These are phyloP conservation scores for Jasminum sambac DNA, from an alignment of 257 asterid genomes.

Conservation along the genomic window DNA sequence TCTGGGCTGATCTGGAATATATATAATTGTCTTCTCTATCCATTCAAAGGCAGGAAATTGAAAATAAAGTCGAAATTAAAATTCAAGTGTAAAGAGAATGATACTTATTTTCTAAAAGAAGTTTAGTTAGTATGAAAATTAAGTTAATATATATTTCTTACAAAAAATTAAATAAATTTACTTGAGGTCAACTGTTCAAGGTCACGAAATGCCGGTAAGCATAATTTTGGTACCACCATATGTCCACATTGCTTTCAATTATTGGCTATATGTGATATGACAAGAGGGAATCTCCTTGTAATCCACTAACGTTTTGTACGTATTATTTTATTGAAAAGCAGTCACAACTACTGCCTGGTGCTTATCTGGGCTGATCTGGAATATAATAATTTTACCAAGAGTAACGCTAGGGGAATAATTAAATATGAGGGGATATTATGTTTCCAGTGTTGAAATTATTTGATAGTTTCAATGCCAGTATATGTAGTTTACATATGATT, in stretches of 20 bases:
- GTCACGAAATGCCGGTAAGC: not conserved
- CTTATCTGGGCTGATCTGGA: no score
- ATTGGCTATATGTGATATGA: constrained; percentile 16
- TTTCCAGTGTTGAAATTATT: no score
- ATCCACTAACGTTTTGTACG: constrained; percentile 6
- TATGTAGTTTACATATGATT: no score
- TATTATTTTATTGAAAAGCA: constrained; percentile 15
- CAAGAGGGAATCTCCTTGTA: constrained; percentile 15
- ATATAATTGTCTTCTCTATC: no score
- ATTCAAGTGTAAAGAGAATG: no score
- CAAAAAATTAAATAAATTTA: not conserved
- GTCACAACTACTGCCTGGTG: constrained; percentile 14
- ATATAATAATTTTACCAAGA: no score
- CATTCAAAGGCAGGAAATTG: no score
- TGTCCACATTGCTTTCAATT: constrained; percentile 23
- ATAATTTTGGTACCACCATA: not conserved
- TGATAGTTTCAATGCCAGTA: no score
- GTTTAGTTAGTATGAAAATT: not conserved
- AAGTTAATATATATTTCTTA: not conserved
- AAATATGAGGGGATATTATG: no score
- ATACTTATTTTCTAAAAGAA: not conserved
- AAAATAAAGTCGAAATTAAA: no score
- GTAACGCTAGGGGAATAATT: no score
- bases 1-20: no score
- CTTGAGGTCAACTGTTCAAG: not conserved